phyloP scores from a whole-genome alignment of 306 rosid species.

The Ammopiptanthus mongolicus region DNA sequence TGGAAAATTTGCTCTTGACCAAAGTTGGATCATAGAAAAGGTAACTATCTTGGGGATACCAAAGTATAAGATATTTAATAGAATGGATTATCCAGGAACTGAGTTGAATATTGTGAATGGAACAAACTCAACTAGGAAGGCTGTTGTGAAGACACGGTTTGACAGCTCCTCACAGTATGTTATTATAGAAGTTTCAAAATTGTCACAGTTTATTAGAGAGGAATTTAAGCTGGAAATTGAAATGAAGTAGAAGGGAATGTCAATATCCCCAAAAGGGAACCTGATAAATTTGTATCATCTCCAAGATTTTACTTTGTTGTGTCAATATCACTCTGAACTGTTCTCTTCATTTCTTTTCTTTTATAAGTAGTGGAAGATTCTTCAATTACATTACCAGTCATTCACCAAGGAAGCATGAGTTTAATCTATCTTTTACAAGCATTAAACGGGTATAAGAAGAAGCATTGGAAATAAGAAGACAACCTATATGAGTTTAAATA shows the following conservation, averaged over 20 bases:
- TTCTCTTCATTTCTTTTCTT: too few species aligned
- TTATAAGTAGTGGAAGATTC: too few species aligned
- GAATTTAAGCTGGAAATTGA: slow-evolving; percentile 47
- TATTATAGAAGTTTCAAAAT: slow-evolving; percentile 33
- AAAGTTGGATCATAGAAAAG: slow-evolving; percentile 55
- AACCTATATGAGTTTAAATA: too few species aligned
- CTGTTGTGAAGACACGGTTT: slow-evolving; percentile 19
- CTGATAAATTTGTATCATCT: too few species aligned
- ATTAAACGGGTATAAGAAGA: too few species aligned
- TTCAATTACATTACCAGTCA: too few species aligned
- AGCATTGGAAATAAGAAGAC: too few species aligned
- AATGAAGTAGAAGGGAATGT: slow-evolving; percentile 11
- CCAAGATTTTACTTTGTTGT: too few species aligned
- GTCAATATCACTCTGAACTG: too few species aligned
- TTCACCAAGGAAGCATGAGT: too few species aligned
- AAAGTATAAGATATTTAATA: slow-evolving; percentile 10
- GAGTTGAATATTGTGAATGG: slow-evolving; percentile 27
- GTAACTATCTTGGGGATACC: slow-evolving; percentile 60
- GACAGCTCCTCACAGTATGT: slow-evolving; percentile 32
- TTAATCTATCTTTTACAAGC: too few species aligned
- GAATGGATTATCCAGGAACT: neutral
- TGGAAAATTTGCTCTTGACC: slow-evolving; percentile 52
- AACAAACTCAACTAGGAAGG: slow-evolving; percentile 2
- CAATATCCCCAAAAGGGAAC: too few species aligned
- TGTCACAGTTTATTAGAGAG: slow-evolving; percentile 57